Percentiles rank a stretch among this genome's conserved stretches.
Conservation (phyloP, 202 grass and related monocot genomes). For the Brachypodium distachyon region DNA sequence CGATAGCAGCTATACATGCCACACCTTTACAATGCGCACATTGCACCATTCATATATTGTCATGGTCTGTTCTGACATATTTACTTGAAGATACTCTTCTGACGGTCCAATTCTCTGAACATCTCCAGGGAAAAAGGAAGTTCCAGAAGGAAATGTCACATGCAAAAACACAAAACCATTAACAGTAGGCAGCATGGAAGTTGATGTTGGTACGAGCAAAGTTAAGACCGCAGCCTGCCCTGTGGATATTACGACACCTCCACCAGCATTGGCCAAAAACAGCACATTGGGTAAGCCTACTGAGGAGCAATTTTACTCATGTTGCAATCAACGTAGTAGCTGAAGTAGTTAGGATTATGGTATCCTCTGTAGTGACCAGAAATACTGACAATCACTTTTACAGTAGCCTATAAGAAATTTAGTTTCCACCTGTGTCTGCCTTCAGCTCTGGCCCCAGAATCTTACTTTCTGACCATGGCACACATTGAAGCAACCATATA, state of each 20-base stretch:
- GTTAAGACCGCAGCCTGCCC: constrained; percentile 29
- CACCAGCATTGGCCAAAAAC: not conserved
- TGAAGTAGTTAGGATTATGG: not conserved
- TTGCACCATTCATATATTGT: not conserved
- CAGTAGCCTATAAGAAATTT: not conserved
- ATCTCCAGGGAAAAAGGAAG: constrained; percentile 38
- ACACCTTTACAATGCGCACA: not conserved
- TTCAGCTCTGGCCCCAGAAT: not conserved
- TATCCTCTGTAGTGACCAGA: not conserved
- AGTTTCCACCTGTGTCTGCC: not conserved
- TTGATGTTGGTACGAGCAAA: constrained; percentile 31
- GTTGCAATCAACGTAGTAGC: constrained; percentile 27
- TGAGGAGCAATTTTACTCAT: constrained; percentile 21
- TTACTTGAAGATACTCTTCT: constrained; percentile 4
- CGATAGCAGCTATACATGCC: not conserved
- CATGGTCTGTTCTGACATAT: not conserved
- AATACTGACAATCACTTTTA: not conserved
- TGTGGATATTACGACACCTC: constrained; percentile 6
- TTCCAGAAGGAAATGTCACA: constrained; percentile 22
- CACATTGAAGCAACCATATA: not conserved
- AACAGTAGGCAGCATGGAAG: constrained; percentile 32
- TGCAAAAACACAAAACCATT: constrained; percentile 6
- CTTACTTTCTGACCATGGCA: not conserved
- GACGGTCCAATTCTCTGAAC: constrained; percentile 11
- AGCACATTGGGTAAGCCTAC: constrained; percentile 28